Percentiles rank a stretch among this genome's conserved stretches.
Conservation (phyloP, 495 filamentous ascomycete genomes). For the Viridothelium virens region DNA sequence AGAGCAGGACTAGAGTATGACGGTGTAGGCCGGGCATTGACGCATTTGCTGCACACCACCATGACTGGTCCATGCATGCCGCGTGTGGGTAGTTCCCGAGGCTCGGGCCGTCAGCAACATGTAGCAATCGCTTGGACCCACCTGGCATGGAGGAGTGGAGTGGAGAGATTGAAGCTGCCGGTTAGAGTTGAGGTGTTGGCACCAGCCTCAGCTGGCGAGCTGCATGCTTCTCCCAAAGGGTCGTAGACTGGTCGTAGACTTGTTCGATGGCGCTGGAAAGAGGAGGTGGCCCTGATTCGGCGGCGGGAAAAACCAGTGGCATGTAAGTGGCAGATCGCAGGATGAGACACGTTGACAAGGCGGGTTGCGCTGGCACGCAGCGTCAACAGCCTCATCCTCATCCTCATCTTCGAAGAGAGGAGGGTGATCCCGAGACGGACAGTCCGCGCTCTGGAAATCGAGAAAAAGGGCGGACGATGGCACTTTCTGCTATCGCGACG, state of each 20-base stretch:
- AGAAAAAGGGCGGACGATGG: neutral
- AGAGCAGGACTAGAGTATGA: slow-evolving; percentile 10
- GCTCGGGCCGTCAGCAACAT: slow-evolving; percentile 12
- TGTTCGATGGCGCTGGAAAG: neutral
- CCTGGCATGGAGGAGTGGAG: neutral
- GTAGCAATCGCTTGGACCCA: slow-evolving; percentile 12
- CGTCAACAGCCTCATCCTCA: slow-evolving; percentile 8
- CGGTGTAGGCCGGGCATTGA: slow-evolving; percentile 3
- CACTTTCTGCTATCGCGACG: neutral
- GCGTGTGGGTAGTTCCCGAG: slow-evolving; percentile 10
- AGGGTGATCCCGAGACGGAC: neutral
- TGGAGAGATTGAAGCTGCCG: neutral
- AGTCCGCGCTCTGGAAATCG: neutral
- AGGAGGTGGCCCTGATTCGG: neutral
- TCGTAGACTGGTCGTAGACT: neutral
- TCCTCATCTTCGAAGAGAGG: neutral
- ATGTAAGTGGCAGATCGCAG: neutral
- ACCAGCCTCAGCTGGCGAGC: slow-evolving; percentile 9
- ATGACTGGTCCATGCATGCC: slow-evolving; percentile 8
- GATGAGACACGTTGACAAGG: slow-evolving; percentile 9
- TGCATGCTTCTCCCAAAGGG: neutral
- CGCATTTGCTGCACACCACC: slow-evolving; percentile 12
- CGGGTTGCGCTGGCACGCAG: neutral
- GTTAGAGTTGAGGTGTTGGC: neutral
- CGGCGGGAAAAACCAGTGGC: neutral